Evolutionary conservation across 2,329 filamentous ascomycete genomes (phyloP).

Genomic region (Ophiostoma sp.): DNA sequence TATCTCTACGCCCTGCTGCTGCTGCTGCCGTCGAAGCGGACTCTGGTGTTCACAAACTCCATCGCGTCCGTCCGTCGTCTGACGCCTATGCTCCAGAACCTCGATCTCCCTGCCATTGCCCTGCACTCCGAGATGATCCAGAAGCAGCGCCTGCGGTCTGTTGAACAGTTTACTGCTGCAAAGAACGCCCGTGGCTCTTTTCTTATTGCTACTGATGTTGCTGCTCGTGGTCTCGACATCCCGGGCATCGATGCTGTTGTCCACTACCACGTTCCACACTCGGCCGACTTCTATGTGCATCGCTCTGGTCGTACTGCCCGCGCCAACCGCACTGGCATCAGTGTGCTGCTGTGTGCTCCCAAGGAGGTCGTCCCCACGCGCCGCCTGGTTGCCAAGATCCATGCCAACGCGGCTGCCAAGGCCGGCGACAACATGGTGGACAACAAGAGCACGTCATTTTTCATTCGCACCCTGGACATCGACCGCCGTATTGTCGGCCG

Average conservation of each 20-base stretch:
- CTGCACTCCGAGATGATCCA: conserved; percentile 94
- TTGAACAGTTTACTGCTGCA: conserved; percentile 77
- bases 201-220: conserved; percentile 88
- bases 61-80: conserved; percentile 87
- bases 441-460: conserved; percentile 35
- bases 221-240: conserved; percentile 89
- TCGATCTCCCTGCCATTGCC: conserved; percentile 68
- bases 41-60: conserved; percentile 91
- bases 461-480: conserved; percentile 75
- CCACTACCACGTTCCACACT: conserved; percentile 90
- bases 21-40: conserved; percentile 72
- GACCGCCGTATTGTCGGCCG: conserved; percentile 73
- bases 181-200: conserved; percentile 55
- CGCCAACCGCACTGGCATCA: conserved; percentile 69
- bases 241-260: conserved; percentile 81
- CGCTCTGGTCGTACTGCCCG: conserved; percentile 91
- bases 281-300: conserved; percentile 92
- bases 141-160: conserved; percentile 85
- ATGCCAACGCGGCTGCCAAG: conserved; percentile 49
- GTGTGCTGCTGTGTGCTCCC: conserved; percentile 81
- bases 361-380: conserved; percentile 85
- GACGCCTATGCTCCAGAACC: conserved; percentile 74
- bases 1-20: conserved; percentile 86
- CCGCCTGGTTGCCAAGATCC: conserved; percentile 81
- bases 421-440: conserved; percentile 41